Conservation (phyloP, 164 flowering plant genomes). For the Warburgia ugandensis region DNA sequence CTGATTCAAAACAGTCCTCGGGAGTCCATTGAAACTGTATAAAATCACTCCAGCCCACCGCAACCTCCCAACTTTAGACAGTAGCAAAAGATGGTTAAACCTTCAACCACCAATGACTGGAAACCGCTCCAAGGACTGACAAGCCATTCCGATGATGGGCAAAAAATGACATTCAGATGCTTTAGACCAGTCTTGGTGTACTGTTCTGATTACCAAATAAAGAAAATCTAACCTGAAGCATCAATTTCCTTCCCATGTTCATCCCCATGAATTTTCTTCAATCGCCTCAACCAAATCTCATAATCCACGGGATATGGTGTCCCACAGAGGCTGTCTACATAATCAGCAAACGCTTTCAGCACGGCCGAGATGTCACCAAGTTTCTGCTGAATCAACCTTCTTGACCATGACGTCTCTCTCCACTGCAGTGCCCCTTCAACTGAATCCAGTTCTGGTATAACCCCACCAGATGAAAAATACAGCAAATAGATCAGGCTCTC, state of each 20-base stretch:
- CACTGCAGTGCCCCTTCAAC: constrained; percentile 86
- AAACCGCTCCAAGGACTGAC: too few relatives aligned
- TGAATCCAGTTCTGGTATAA: constrained; percentile 60
- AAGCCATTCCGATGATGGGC: too few relatives aligned
- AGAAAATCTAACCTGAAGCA: constrained; percentile 6
- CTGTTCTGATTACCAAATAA: too few relatives aligned
- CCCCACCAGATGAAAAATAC: constrained; percentile 60
- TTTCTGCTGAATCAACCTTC: constrained; percentile 69
- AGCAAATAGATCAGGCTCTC: constrained; percentile 83
- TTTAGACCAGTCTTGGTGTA: too few relatives aligned
- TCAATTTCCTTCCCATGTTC: constrained; percentile 52
- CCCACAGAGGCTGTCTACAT: constrained; percentile 88
- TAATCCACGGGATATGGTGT: constrained; percentile 88
- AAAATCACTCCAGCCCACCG: too few relatives aligned
- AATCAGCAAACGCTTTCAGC: constrained; percentile 92
- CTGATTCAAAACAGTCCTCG: too few relatives aligned
- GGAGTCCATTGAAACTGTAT: too few relatives aligned
- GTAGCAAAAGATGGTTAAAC: too few relatives aligned
- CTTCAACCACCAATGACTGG: too few relatives aligned
- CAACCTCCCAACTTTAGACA: too few relatives aligned
- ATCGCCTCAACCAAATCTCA: constrained; percentile 77
- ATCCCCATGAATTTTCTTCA: constrained; percentile 49
- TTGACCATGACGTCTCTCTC: constrained; percentile 83
- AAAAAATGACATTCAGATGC: too few relatives aligned
- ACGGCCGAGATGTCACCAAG: constrained; percentile 81